These are phyloP conservation scores for Clonostachys chloroleuca DNA, from an alignment of 2,329 filamentous ascomycete genomes.

Conservation along the genomic window DNA sequence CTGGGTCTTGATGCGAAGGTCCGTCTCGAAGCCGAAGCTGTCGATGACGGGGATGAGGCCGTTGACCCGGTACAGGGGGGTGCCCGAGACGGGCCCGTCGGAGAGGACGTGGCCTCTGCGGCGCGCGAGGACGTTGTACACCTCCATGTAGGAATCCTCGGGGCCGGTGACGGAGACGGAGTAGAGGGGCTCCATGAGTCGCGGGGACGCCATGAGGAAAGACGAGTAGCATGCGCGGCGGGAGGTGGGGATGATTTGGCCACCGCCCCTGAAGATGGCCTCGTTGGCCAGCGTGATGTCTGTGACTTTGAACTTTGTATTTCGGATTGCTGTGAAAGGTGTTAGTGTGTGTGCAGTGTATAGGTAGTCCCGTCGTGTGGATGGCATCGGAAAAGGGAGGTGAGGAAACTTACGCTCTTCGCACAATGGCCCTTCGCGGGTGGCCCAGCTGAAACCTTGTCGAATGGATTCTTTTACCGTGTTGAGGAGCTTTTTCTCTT, in stretches of 20 bases:
- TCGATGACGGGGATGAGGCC: conserved; percentile 95
- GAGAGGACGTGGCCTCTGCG: conserved; percentile 88
- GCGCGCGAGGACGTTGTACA: conserved; percentile 89
- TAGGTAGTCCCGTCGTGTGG: neutral
- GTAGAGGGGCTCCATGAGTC: conserved; percentile 96
- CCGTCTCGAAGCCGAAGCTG: conserved; percentile 96
- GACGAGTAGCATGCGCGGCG: conserved; percentile 91
- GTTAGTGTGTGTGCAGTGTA: neutral
- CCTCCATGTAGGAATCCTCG: conserved; percentile 78
- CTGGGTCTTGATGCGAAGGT: conserved; percentile 92
- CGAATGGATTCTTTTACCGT: conserved; percentile 88
- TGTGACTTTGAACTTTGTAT: conserved; percentile 95
- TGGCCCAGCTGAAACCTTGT: conserved; percentile 96
- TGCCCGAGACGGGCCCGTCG: conserved; percentile 92
- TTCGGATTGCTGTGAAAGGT: conserved; percentile 72
- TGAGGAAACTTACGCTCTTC: conserved; percentile 76
- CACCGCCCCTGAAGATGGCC: conserved; percentile 90
- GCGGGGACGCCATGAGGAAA: conserved; percentile 93
- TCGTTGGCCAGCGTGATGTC: conserved; percentile 83
- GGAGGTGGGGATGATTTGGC: conserved; percentile 94
- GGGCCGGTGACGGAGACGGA: conserved; percentile 89
- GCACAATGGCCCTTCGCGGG: conserved; percentile 89
- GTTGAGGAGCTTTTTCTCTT: conserved; percentile 86
- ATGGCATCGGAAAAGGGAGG: neutral
- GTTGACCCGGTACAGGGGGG: conserved; percentile 86